phyloP scores from a whole-genome alignment of 2,329 filamentous ascomycete species.

The Purpureocillium lavendulum region DNA sequence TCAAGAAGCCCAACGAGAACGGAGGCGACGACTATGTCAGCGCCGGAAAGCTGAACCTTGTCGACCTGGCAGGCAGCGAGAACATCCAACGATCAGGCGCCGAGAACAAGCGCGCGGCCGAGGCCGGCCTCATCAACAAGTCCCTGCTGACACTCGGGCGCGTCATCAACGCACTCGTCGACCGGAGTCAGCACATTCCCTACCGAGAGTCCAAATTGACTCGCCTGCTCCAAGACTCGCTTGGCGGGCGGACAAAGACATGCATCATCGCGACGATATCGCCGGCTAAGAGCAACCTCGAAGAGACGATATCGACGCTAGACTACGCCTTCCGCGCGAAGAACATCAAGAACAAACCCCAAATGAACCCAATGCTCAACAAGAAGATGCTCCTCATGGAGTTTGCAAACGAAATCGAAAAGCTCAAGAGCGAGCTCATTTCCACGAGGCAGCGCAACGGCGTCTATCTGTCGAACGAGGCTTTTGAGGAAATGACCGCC shows the following conservation, averaged over 20 bases:
- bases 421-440: slow-evolving; percentile 87
- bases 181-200: slow-evolving; percentile 82
- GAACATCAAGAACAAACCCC: slow-evolving; percentile 97
- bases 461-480: slow-evolving; percentile 83
- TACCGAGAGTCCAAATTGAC: slow-evolving; percentile 93
- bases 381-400: slow-evolving; percentile 90
- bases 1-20: slow-evolving; percentile 71
- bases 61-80: slow-evolving; percentile 93
- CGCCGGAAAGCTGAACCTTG: slow-evolving; percentile 89
- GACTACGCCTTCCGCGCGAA: slow-evolving; percentile 98
- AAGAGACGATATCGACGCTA: slow-evolving; percentile 95
- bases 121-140: slow-evolving; percentile 97
- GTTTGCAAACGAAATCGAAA: slow-evolving; percentile 88
- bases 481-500: slow-evolving; percentile 83
- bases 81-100: slow-evolving; percentile 96
- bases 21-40: slow-evolving; percentile 86
- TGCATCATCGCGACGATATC: slow-evolving; percentile 98
- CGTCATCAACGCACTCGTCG: slow-evolving; percentile 95
- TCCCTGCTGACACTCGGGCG: slow-evolving; percentile 88
- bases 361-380: slow-evolving; percentile 83
- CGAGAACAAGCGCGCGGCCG: slow-evolving; percentile 93
- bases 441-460: slow-evolving; percentile 89
- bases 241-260: slow-evolving; percentile 92
- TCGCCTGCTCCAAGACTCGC: slow-evolving; percentile 86
- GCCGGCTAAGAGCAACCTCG: slow-evolving; percentile 86